A percentile compares a stretch with the other conserved stretches of the same genome.
Evolutionary conservation across 768 basidiomycete genomes (phyloP).

Genomic region (Podaxis rugospora): DNA sequence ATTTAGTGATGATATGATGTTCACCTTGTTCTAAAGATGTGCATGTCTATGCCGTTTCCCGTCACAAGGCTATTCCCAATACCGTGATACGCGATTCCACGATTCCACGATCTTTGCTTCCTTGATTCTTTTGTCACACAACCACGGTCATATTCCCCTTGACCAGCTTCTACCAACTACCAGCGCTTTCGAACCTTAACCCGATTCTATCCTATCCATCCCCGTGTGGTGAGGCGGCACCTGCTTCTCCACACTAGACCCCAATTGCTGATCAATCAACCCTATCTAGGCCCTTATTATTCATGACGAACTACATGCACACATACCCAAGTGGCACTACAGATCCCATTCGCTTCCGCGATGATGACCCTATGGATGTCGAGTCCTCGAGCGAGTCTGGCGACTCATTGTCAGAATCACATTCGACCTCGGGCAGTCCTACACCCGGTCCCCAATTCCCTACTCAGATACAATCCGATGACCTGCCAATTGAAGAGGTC

Average conservation of each 20-base stretch:
- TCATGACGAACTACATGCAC: conserved; percentile 2
- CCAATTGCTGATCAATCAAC: not conserved
- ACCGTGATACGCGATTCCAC: not conserved
- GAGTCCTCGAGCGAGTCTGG: conserved; percentile 9
- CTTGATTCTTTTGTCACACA: not conserved
- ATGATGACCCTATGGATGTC: conserved; percentile 10
- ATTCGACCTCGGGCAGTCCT: conserved; percentile 2
- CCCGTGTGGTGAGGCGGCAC: conserved; percentile 1
- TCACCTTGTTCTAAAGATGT: not conserved
- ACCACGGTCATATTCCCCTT: not conserved
- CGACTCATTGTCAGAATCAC: not conserved
- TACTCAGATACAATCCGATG: not conserved
- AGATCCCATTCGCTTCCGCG: conserved; percentile 5
- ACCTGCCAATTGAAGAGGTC: conserved; percentile 3
- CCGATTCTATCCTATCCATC: not conserved
- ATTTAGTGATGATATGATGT: not conserved
- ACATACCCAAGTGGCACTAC: not conserved
- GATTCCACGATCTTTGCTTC: not conserved
- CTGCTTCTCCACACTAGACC: not conserved
- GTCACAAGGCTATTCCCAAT: not conserved
- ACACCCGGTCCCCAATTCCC: conserved; percentile 1
- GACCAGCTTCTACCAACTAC: not conserved
- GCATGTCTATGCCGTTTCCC: not conserved
- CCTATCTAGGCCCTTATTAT: not conserved
- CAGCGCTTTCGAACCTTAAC: not conserved